A percentile compares a stretch with the other conserved stretches of the same genome.
Evolutionary conservation across 495 filamentous ascomycete species (phyloP).

Genomic region (Bombardia bombarda): DNA sequence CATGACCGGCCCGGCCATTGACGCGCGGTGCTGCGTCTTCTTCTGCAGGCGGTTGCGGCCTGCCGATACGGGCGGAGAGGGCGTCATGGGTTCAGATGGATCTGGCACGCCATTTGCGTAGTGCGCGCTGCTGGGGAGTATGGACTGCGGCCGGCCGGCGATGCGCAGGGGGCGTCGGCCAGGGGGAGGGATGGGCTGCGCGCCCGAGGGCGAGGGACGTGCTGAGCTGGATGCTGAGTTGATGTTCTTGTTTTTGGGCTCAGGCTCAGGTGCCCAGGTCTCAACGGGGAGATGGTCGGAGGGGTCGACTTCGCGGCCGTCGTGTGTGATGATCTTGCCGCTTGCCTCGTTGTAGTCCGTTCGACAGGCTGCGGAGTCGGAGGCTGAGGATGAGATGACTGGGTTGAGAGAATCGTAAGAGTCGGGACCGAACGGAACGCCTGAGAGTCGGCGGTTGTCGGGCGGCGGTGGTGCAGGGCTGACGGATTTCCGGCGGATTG

Average conservation of each 20-base stretch:
- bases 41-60: slow-evolving; percentile 57
- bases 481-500: slow-evolving; percentile 64
- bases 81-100: slow-evolving; percentile 17
- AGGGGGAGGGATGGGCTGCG: slow-evolving; percentile 36
- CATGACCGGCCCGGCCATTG: slow-evolving; percentile 26
- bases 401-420: slow-evolving; percentile 76
- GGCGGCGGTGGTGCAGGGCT: slow-evolving; percentile 61
- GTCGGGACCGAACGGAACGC: slow-evolving; percentile 81
- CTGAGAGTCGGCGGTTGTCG: slow-evolving; percentile 46
- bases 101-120: slow-evolving; percentile 4
- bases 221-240: slow-evolving; percentile 38
- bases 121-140: slow-evolving; percentile 9
- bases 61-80: slow-evolving; percentile 14
- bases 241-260: slow-evolving; percentile 56
- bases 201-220: slow-evolving; percentile 35
- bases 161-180: slow-evolving; percentile 23
- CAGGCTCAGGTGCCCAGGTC: slow-evolving; percentile 90
- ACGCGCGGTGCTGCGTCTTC: slow-evolving; percentile 38
- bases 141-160: slow-evolving; percentile 18
- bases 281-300: slow-evolving; percentile 88
- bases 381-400: slow-evolving; percentile 24
- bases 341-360: slow-evolving; percentile 35
- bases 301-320: slow-evolving; percentile 84
- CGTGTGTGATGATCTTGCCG: slow-evolving; percentile 67
- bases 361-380: slow-evolving; percentile 12